Percentiles rank a stretch among this genome's conserved stretches.
These are phyloP conservation scores for Russula olivacea DNA, from an alignment of 768 basidiomycete genomes.

Conservation along the genomic window DNA sequence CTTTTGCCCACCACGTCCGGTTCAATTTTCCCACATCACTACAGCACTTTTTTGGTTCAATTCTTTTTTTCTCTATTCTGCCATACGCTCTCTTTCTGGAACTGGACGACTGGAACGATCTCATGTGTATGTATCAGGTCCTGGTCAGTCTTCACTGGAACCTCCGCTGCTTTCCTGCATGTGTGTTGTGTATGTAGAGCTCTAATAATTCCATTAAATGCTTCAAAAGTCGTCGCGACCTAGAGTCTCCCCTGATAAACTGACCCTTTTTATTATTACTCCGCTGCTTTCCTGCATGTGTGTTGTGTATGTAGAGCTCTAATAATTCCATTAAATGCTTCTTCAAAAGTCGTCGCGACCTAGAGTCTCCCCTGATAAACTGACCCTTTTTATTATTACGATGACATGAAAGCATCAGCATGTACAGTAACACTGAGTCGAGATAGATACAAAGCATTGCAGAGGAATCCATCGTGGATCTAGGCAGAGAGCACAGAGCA, in stretches of 20 bases:
- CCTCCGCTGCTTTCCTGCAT: not conserved
- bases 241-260: not conserved
- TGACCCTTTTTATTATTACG: not conserved
- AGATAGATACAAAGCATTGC: not conserved
- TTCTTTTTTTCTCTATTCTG: not conserved
- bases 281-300: too few species aligned
- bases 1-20: not conserved
- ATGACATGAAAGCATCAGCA: not conserved
- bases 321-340: not conserved
- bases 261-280: not conserved
- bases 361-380: not conserved
- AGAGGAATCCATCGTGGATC: not conserved
- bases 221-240: not conserved
- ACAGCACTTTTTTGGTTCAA: not conserved
- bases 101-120: conserved; percentile 14
- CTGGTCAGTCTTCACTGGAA: not conserved
- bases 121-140: conserved; percentile 11
- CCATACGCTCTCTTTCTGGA: conserved; percentile 1
- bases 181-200: conserved; percentile 11
- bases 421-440: not conserved
- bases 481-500: not conserved
- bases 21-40: not conserved
- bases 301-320: conserved; percentile 9
- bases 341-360: not conserved
- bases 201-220: not conserved